Conservation (phyloP, 129 eudicot genomes). For the Centella asiatica region DNA sequence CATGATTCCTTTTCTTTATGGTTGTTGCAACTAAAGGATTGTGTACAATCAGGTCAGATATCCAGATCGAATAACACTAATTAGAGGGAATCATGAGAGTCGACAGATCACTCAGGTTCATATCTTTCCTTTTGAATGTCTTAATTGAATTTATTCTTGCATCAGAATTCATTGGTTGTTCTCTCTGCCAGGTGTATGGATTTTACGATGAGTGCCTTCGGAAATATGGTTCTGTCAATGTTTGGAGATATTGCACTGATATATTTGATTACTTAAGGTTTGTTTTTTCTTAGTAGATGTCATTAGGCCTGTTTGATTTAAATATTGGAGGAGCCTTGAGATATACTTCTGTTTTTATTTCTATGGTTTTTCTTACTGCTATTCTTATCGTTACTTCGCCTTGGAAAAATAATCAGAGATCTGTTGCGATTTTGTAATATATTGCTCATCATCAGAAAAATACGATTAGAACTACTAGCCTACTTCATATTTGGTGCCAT, state of each 20-base stretch:
- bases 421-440: no score
- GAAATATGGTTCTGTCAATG: conserved; percentile 90
- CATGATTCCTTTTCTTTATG: neutral
- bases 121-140: neutral
- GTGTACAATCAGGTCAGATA: conserved; percentile 67
- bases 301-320: neutral
- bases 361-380: no score
- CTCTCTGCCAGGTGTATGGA: conserved; percentile 67
- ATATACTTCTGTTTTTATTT: no score
- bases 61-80: conserved; percentile 91
- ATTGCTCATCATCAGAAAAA: no score
- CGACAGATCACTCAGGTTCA: conserved; percentile 96
- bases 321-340: no score
- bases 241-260: conserved; percentile 99
- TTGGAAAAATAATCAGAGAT: no score
- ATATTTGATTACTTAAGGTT: conserved; percentile 90
- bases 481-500: no score
- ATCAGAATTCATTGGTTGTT: conserved; percentile 16
- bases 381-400: no score
- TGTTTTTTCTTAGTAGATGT: conserved; percentile 21
- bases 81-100: conserved; percentile 96
- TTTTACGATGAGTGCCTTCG: conserved; percentile 93
- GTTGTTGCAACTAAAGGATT: conserved; percentile 18
- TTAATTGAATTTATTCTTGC: conserved; percentile 1
- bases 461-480: no score